Conservation (phyloP, 23 red algal genomes). For the Chondrus crispus region DNA sequence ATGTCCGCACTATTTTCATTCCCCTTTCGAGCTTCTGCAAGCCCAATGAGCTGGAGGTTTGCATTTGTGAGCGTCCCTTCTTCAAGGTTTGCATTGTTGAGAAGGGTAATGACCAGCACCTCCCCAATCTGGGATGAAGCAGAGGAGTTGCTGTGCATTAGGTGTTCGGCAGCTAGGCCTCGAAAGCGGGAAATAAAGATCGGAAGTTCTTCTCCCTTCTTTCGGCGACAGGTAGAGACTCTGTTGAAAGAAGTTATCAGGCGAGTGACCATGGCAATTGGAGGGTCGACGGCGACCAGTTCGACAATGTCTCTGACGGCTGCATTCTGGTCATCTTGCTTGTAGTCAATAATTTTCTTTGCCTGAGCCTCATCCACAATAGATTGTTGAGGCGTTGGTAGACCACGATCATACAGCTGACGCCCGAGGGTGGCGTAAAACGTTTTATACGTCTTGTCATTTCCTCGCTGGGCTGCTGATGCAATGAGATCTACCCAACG, state of each 20-base stretch:
- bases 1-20: neutral
- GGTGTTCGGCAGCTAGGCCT: neutral
- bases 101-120: neutral
- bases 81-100: neutral
- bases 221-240: neutral
- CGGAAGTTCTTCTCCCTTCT: neutral
- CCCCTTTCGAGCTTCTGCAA: neutral
- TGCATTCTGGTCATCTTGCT: neutral
- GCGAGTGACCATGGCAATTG: neutral
- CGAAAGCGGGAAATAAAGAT: neutral
- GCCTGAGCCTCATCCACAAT: neutral
- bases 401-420: neutral
- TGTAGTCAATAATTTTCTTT: neutral
- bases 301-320: neutral
- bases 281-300: neutral
- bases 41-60: neutral
- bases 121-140: neutral
- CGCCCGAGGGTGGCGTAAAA: neutral
- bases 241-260: neutral
- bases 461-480: neutral
- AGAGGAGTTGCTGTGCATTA: neutral
- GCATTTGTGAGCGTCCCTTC: neutral
- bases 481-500: neutral
- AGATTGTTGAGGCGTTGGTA: neutral
- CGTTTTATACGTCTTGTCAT: neutral